phyloP scores from a whole-genome alignment of 83 land plant genomes.

The Larix sibirica region DNA sequence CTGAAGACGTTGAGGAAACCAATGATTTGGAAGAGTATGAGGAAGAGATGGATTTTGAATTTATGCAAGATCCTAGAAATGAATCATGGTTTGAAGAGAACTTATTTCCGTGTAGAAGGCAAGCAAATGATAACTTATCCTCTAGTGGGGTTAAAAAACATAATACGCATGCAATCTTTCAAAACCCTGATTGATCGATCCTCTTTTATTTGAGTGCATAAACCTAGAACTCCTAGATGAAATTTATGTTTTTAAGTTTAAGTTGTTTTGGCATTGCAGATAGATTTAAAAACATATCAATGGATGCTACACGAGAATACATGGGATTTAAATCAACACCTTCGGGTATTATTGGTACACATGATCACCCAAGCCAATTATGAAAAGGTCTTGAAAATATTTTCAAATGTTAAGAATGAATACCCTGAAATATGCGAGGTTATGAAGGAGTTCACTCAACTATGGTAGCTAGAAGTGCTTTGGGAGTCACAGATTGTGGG shows the following conservation, averaged over 20 bases:
- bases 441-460: slow-evolving; percentile 14
- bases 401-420: not conserved
- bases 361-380: not conserved
- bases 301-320: slow-evolving; percentile 21
- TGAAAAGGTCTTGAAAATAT: not conserved
- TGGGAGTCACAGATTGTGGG: slow-evolving; percentile 24
- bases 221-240: too few species aligned
- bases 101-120: not conserved
- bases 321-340: not conserved
- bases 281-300: not conserved
- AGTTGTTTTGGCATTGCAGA: not conserved
- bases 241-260: too few species aligned
- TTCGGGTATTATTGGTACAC: not conserved
- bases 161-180: not conserved
- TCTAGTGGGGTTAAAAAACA: not conserved
- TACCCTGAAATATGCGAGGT: not conserved
- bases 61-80: not conserved
- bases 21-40: not conserved
- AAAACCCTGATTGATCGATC: not conserved
- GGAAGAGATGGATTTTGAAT: not conserved
- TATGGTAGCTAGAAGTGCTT: slow-evolving; percentile 13
- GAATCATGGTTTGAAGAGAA: not conserved
- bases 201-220: not conserved
- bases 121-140: not conserved
- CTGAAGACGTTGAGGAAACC: not conserved